Percentiles rank a stretch among this genome's conserved stretches.
These are phyloP conservation scores for Penicillium silybi DNA, from an alignment of 495 filamentous ascomycete genomes.

Conservation along the genomic window DNA sequence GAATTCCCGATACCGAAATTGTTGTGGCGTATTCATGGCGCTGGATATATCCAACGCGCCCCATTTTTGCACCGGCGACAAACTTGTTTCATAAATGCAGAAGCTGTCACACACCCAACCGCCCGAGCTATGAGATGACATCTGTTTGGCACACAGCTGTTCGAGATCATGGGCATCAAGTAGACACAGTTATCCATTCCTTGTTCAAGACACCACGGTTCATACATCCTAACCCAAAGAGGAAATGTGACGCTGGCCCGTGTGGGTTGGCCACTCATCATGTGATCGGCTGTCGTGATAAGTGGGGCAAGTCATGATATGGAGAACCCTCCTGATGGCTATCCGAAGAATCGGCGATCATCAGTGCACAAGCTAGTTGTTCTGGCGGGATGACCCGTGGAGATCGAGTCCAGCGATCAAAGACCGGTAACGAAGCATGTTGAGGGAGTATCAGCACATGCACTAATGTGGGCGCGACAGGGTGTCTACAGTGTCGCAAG, in stretches of 20 bases:
- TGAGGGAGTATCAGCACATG: neutral
- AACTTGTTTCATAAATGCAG: too few relatives aligned
- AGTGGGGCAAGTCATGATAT: slow-evolving; percentile 6
- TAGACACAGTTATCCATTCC: too few relatives aligned
- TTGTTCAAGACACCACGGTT: too few relatives aligned
- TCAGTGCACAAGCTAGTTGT: neutral
- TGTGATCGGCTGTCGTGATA: slow-evolving; percentile 11
- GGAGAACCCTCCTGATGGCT: neutral
- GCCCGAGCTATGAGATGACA: too few relatives aligned
- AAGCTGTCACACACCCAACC: too few relatives aligned
- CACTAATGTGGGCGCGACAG: slow-evolving; percentile 9
- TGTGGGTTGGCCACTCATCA: slow-evolving; percentile 3
- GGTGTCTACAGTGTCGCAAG: slow-evolving; percentile 23
- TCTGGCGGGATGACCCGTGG: slow-evolving; percentile 12
- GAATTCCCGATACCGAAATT: too few relatives aligned
- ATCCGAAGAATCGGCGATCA: neutral
- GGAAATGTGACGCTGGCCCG: neutral
- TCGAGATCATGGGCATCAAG: too few relatives aligned
- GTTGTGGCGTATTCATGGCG: too few relatives aligned
- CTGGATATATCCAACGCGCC: too few relatives aligned
- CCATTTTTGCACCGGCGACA: too few relatives aligned
- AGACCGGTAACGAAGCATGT: slow-evolving; percentile 14
- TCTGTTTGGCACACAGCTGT: too few relatives aligned
- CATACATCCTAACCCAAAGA: neutral
- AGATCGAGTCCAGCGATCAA: slow-evolving; percentile 19